Evolutionary conservation across 345 rosid species (phyloP), one percentile per base, ranked within the genome.

Genomic region (Salix brachista): DNA sequence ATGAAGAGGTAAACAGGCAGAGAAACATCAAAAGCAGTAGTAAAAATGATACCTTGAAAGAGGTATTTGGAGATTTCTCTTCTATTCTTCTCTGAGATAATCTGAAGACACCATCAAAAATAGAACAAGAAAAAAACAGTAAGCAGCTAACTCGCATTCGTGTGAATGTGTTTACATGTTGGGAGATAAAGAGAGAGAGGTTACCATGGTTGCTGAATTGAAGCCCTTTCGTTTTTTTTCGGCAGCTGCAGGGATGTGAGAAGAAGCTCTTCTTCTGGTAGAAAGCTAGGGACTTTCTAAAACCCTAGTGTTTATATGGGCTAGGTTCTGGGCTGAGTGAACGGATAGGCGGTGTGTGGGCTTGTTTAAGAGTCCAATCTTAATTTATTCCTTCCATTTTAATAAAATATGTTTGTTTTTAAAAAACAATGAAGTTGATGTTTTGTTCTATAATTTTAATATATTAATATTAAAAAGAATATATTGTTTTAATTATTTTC

Each of bases 11-110:
- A 9, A 56, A n/a, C 14, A 56, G 62, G 10, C 13, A n/a, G 25
- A 1, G 23, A 56, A 56, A 56, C 26, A 56, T 56, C 2, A 9
- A 9, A 19, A 5, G 60, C 60, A 54, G 21, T 19, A 21, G 19
- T 52, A 6, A 41, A 41, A 41, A 17, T 52, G 21, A 18, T 42
- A 69, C 82, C 82, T 75, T 80, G 82, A 65, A 80, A 80, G 61
- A 80, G 82, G 54, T 80, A 75, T 46, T 75, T 80, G 0, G 78
- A 80, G 67, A 80, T 80, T 44, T 80, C 79, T 42, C 75, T 80
- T 64, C 82, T 75, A 72, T 80, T 80, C 79, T 80, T 80, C 78
- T 80, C 72, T 16, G 82, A 23, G 32, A 80, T 80, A 65, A 80
- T 80, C 82, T 80, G 67, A 65, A 56, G 62, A n/a, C 5, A 56